A percentile compares a stretch with the other conserved stretches of the same genome.
These are phyloP conservation scores for Xylaria venustula DNA, from an alignment of 495 filamentous ascomycete species.

Conservation along the genomic window DNA sequence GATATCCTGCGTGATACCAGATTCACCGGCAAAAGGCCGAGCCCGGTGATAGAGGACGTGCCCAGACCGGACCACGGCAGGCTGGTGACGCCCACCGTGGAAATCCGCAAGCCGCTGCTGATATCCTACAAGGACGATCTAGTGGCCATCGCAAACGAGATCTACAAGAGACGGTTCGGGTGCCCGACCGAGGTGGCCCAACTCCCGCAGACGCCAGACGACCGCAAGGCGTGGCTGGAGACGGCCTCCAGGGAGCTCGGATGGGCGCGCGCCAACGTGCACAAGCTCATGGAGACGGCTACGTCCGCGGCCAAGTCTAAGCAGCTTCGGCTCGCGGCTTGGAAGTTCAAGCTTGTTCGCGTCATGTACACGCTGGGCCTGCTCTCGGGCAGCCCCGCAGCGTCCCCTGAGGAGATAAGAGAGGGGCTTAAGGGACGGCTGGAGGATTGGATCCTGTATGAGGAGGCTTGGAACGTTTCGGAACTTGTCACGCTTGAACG, in stretches of 20 bases:
- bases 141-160: not conserved
- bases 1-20: conserved; percentile 9
- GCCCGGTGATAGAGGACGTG: no score
- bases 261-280: not conserved
- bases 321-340: not conserved
- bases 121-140: conserved; percentile 1
- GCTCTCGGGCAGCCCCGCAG: not conserved
- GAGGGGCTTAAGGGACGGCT: conserved; percentile 3
- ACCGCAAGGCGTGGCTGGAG: not conserved
- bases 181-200: not conserved
- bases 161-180: not conserved
- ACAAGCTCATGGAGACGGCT: not conserved
- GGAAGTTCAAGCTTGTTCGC: conserved; percentile 14
- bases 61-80: not conserved
- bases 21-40: not conserved
- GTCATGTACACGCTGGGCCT: conserved; percentile 13
- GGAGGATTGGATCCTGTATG: conserved; percentile 6
- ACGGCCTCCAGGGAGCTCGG: not conserved
- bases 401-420: not conserved
- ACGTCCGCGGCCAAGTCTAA: not conserved
- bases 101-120: conserved; percentile 5
- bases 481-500: not conserved
- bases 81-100: conserved; percentile 15
- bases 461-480: not conserved
- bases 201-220: not conserved